Conservation (phyloP, 768 basidiomycete genomes). For the Leccinum disarticulatum region DNA sequence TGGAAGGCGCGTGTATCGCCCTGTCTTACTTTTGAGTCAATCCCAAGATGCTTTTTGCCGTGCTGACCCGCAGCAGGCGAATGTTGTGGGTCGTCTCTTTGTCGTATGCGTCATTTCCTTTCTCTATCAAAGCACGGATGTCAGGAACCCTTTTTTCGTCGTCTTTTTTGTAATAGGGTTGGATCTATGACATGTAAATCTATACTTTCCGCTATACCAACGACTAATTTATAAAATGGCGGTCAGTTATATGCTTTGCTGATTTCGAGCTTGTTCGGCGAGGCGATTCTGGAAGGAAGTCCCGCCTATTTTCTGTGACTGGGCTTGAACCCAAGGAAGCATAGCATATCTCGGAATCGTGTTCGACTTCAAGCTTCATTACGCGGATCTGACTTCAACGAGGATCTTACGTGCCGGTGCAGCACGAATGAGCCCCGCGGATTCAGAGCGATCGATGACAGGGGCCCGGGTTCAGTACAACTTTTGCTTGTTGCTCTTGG, state of each 20-base stretch:
- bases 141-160: not conserved
- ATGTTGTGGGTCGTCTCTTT: slow-evolving; percentile 3
- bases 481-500: not conserved
- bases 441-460: too few relatives aligned
- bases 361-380: too few relatives aligned
- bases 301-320: too few relatives aligned
- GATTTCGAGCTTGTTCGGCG: too few relatives aligned
- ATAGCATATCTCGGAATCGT: too few relatives aligned
- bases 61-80: not conserved
- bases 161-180: slow-evolving; percentile 10
- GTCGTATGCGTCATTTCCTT: not conserved
- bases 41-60: not conserved
- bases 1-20: slow-evolving; percentile 4
- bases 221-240: not conserved
- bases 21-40: slow-evolving; percentile 1
- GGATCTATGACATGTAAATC: slow-evolving; percentile 11
- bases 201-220: slow-evolving; percentile 2
- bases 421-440: too few relatives aligned
- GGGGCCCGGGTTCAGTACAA: too few relatives aligned
- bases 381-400: too few relatives aligned
- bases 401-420: too few relatives aligned
- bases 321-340: too few relatives aligned
- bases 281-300: too few relatives aligned
- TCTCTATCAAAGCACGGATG: slow-evolving; percentile 5
- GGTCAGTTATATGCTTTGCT: too few relatives aligned